Base-by-base conservation (phyloP, 139 green algal genomes). In the Chlorella sp. region DNA sequence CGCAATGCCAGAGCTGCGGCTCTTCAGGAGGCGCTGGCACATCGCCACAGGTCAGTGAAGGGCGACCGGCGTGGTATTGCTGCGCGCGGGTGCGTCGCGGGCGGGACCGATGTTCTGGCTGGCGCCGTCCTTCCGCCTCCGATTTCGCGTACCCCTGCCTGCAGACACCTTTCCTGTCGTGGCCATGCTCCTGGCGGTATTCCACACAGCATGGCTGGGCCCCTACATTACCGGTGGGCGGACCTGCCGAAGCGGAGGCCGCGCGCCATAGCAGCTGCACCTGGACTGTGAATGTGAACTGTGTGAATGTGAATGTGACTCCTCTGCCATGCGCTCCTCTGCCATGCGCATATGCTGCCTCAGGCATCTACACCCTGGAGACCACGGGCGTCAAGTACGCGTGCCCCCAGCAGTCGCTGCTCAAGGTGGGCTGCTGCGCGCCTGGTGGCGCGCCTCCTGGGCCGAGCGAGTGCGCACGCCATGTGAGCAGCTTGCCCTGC, bases 141-240 rank as follows among this genome's bases (percentile, higher is more conserved):
- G 27, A 12, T 11, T 17, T 5, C 19, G 38, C 36, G 5, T 5
- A 17, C 9, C 38, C 25, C 25, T 33, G 23, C 8, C 38, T 67
- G 53, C 66, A 86, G 71, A 74, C 31, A 60, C 59, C 5, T 42
- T 77, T 19, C 71, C 71, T 5, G 29, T 46, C 21, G 25, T 77
- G 29, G 63, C 50, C 42, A 14, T 67, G 0, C 23, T 60, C 58
- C 58, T 77, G 42, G 69, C 21, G 35, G 12, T 77, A 9, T 69
- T 70, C 31, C 71, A 77, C 58, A 14, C 38, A 4, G 35, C 70
- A 23, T 77, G 71, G 71, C 70, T 77, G 8, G 46, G 69, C 17
- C 71, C 59, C 17, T 77, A 62, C 21, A 33, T 33, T 3, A 77
- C 45, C 17, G 71, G 71, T 77, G n/a, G n/a, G 69, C 33, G 19